Evolutionary conservation across 352 stramenopile species (phyloP), one percentile per base, ranked within the genome.

Genomic region (Phytophthora fragariaefolia): DNA sequence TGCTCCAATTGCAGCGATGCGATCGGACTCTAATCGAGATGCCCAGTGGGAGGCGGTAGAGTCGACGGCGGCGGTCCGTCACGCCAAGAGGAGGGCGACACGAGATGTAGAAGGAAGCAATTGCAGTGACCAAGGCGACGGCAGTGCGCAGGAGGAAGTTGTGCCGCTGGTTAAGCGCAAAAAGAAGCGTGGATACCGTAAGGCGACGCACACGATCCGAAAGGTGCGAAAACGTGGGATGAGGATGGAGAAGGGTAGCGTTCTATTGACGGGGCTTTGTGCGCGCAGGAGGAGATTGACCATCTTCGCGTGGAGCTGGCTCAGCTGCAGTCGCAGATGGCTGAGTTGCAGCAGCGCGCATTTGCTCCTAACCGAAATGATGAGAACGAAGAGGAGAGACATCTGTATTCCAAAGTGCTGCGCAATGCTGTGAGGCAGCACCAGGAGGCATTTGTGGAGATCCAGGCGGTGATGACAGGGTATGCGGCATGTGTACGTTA

Each of bases 191-290:
- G 49, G 56, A 4, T 67, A 76, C 4, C 71, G 71, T 20, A 79
- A 79, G 45, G 71, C 67, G 13, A 76, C 71, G 30, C 71, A 79
- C 26, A 71, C 71, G 5, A 67, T 79, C 26, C 63, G 71, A 23
- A 79, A 79, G 61, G 71, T 79, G 57, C 50, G 46, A 38, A 40
- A 8, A 43, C 12, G 4, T 52, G n/a, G n/a, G n/a, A n/a, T n/a
- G n/a, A n/a, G n/a, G n/a, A n/a, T n/a, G n/a, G n/a, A n/a, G n/a
- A n/a, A n/a, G n/a, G n/a, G n/a, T n/a, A n/a, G n/a, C n/a, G n/a
- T n/a, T 34, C 28, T 9, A 34, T 34, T 9, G 40, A 26, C 28
- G 5, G 40, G 40, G 8, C 12, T 47, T 20, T 42, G 38, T 27
- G 67, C 30, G 18, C 36, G 26, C 23, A 76, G 68, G 71, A 79